Conservation (phyloP, 2,329 filamentous ascomycete species). For the Capronia coronata region DNA sequence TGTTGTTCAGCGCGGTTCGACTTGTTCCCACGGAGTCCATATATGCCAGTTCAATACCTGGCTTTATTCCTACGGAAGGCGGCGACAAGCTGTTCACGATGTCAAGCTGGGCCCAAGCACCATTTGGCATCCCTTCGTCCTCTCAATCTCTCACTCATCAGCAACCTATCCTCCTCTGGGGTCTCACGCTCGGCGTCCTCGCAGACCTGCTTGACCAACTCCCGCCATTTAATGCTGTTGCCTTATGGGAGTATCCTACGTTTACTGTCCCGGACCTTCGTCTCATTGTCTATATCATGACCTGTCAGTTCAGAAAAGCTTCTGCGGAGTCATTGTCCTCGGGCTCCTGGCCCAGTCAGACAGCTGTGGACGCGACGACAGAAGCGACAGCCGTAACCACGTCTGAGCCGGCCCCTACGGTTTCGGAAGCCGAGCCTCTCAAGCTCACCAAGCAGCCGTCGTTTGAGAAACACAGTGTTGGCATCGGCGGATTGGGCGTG, state of each 20-base stretch:
- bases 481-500: slow-evolving; percentile 37
- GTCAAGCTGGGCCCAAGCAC: slow-evolving; percentile 23
- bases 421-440: slow-evolving; percentile 18
- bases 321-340: slow-evolving; percentile 39
- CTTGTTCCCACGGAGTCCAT: slow-evolving; percentile 57
- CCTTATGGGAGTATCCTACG: slow-evolving; percentile 62
- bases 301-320: slow-evolving; percentile 50
- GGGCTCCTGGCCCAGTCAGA: slow-evolving; percentile 33
- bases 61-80: slow-evolving; percentile 41
- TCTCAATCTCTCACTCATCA: slow-evolving; percentile 29
- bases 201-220: slow-evolving; percentile 62
- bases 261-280: slow-evolving; percentile 59
- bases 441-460: slow-evolving; percentile 9
- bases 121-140: slow-evolving; percentile 22
- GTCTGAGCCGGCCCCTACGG: slow-evolving; percentile 12
- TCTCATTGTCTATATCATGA: slow-evolving; percentile 54
- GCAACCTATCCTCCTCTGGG: slow-evolving; percentile 58
- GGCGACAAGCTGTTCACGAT: slow-evolving; percentile 26
- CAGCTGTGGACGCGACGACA: slow-evolving; percentile 32
- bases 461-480: slow-evolving; percentile 34
- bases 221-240: slow-evolving; percentile 56
- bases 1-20: slow-evolving; percentile 61
- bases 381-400: slow-evolving; percentile 21
- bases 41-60: slow-evolving; percentile 50
- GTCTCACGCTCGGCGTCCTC: slow-evolving; percentile 60